A percentile compares a stretch with the other conserved stretches of the same genome.
phyloP scores from a whole-genome alignment of 345 rosid species.

The Geranium rotundifolium region DNA sequence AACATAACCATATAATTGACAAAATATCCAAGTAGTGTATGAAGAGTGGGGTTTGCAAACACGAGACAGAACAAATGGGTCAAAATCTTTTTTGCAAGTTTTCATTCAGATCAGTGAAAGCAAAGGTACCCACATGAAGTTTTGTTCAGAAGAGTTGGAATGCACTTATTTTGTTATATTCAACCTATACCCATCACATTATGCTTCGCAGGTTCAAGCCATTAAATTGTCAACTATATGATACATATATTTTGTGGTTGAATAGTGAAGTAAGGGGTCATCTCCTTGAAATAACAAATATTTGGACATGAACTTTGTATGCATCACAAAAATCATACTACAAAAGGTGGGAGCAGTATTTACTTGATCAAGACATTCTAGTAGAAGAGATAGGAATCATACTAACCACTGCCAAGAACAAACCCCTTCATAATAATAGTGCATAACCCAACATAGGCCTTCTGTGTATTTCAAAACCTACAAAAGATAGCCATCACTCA shows the following conservation, averaged over 20 bases:
- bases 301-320: no score
- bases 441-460: slow-evolving; percentile 98
- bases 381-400: neutral
- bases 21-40: no score
- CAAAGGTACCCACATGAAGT: no score
- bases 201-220: neutral
- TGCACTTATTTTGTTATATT: no score
- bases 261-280: neutral
- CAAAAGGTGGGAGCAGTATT: neutral
- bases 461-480: slow-evolving; percentile 77
- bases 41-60: no score
- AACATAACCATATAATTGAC: no score
- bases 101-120: no score
- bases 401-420: slow-evolving; percentile 97
- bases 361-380: no score
- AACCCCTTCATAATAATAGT: slow-evolving; percentile 90
- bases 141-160: no score
- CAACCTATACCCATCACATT: neutral
- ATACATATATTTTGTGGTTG: neutral
- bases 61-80: no score
- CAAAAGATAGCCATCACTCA: slow-evolving; percentile 8
- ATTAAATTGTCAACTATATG: no score
- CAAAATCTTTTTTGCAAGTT: no score
- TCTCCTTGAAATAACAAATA: neutral
- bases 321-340: neutral